A percentile compares a stretch with the other conserved stretches of the same genome.
Conservation (phyloP, 179 eudicot genomes). For the Patellifolia procumbens region DNA sequence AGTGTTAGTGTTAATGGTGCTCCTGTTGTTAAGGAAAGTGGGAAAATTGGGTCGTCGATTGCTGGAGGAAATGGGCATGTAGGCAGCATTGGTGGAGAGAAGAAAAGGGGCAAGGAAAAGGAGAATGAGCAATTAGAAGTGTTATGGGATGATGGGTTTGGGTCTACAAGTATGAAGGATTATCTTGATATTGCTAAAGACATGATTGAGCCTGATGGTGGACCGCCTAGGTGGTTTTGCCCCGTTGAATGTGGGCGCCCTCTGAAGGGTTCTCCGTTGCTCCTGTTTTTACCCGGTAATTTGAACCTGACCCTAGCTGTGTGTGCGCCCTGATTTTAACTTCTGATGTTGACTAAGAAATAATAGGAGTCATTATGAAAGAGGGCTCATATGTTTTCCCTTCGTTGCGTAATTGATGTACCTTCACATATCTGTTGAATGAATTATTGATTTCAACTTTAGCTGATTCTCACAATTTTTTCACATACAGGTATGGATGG, state of each 20-base stretch:
- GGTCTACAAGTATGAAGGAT: constrained; percentile 61
- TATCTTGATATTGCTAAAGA: constrained; percentile 64
- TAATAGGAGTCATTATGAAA: neutral
- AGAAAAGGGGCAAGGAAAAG: constrained; percentile 21
- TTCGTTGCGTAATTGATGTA: neutral
- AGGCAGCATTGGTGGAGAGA: constrained; percentile 25
- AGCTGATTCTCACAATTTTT: constrained; percentile 13
- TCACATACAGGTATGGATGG: constrained; percentile 73
- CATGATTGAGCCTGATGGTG: constrained; percentile 61
- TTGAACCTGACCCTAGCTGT: neutral
- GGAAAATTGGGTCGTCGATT: constrained; percentile 40
- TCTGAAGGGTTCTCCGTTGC: constrained; percentile 59
- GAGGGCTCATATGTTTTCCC: too few species aligned
- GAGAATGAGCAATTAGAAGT: constrained; percentile 41
- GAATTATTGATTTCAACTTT: neutral
- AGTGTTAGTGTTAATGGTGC: constrained; percentile 39
- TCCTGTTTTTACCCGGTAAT: constrained; percentile 80
- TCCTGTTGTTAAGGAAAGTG: constrained; percentile 39
- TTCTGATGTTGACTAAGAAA: neutral
- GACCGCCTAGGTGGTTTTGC: constrained; percentile 77
- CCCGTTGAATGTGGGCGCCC: constrained; percentile 65
- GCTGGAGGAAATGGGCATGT: constrained; percentile 52
- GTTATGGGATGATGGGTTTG: constrained; percentile 81
- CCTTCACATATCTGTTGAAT: constrained; percentile 3
- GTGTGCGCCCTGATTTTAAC: neutral